Conservation (phyloP, 441 rosid genomes). For the Jatropha podagrica region DNA sequence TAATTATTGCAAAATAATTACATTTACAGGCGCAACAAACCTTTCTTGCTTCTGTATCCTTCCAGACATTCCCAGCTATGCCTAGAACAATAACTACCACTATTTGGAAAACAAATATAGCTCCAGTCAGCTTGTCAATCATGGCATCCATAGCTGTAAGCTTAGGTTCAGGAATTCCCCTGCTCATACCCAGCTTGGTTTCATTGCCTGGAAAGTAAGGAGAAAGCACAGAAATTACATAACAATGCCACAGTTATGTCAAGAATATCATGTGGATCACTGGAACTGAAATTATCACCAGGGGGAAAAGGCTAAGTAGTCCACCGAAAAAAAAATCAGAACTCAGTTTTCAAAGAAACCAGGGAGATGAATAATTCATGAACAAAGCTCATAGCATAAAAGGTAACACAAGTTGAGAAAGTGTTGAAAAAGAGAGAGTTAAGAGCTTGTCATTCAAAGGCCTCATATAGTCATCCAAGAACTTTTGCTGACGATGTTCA, state of each 20-base stretch:
- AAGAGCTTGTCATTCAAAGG: neutral
- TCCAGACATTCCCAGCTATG: constrained; percentile 97
- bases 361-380: neutral
- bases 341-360: constrained; percentile 3
- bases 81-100: constrained; percentile 96
- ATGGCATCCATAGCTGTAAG: constrained; percentile 99
- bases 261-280: constrained; percentile 17
- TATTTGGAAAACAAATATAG: constrained; percentile 96
- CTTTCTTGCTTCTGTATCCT: constrained; percentile 98
- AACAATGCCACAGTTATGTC: neutral
- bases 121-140: constrained; percentile 99
- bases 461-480: neutral
- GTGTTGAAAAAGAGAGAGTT: neutral
- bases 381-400: neutral
- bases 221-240: neutral
- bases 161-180: constrained; percentile 98
- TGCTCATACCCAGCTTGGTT: constrained; percentile 97
- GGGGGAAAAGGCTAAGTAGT: neutral
- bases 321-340: neutral
- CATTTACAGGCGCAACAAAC: constrained; percentile 38
- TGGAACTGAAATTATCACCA: constrained; percentile 8
- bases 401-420: constrained; percentile 1
- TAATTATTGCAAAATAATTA: constrained; percentile 9
- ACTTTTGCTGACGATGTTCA: neutral
- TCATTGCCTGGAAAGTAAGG: constrained; percentile 65